These are phyloP conservation scores for Botrytis fabae DNA, from an alignment of 2,329 filamentous ascomycete species.

Conservation along the genomic window DNA sequence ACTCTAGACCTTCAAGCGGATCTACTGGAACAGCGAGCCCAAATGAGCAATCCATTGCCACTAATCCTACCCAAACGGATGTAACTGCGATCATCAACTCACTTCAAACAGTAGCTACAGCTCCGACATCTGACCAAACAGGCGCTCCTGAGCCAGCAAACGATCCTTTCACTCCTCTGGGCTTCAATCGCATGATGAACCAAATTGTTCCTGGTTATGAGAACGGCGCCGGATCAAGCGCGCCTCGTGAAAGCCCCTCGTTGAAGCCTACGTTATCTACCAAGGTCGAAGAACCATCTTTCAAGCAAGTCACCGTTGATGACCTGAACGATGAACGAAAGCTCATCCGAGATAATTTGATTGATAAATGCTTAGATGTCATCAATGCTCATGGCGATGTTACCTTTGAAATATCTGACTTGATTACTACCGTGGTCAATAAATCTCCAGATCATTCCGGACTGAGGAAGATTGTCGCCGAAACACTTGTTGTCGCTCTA, in stretches of 20 bases:
- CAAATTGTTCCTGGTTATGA: constrained; percentile 24
- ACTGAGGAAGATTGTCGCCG: constrained; percentile 70
- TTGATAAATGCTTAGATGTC: constrained; percentile 87
- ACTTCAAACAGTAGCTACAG: constrained; percentile 25
- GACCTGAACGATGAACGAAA: constrained; percentile 75
- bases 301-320: constrained; percentile 61
- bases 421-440: constrained; percentile 73
- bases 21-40: constrained; percentile 37
- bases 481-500: constrained; percentile 80
- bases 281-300: constrained; percentile 19
- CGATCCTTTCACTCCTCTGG: constrained; percentile 20
- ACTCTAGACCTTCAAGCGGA: constrained; percentile 29
- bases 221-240: constrained; percentile 1
- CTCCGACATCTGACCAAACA: constrained; percentile 9
- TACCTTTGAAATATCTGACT: constrained; percentile 86
- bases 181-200: constrained; percentile 30
- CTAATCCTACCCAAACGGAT: constrained; percentile 25
- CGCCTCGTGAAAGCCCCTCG: constrained; percentile 17
- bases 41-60: constrained; percentile 34
- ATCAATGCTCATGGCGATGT: constrained; percentile 84
- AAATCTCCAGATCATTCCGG: constrained; percentile 57
- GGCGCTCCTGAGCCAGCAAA: constrained; percentile 9
- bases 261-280: constrained; percentile 17
- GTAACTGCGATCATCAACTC: constrained; percentile 28
- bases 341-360: constrained; percentile 72